phyloP scores from a whole-genome alignment of 2,329 filamentous ascomycete species.

The Dryadomyces quercivorus region DNA sequence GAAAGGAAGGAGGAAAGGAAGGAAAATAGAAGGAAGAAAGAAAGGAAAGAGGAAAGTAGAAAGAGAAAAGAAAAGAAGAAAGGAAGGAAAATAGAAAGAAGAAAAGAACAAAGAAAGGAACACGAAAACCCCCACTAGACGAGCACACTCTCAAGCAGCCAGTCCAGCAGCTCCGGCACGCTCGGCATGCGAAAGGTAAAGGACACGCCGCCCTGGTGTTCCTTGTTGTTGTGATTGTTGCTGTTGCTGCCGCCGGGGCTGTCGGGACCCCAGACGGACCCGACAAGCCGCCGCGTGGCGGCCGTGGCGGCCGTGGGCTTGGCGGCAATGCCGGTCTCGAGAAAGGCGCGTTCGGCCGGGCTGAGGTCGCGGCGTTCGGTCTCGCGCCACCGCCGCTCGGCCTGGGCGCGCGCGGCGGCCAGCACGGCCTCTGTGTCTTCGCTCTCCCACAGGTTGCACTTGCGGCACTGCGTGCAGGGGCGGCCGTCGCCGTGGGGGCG shows the following conservation, averaged over 20 bases:
- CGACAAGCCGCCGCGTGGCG: background rate
- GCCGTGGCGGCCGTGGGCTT: background rate
- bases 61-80: background rate
- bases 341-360: slow-evolving; percentile 40
- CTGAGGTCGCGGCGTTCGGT: slow-evolving; percentile 48
- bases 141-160: slow-evolving; percentile 31
- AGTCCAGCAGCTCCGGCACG: slow-evolving; percentile 31
- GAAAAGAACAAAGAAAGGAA: background rate
- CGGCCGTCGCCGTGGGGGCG: slow-evolving; percentile 62
- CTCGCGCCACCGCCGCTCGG: slow-evolving; percentile 58
- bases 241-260: background rate
- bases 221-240: slow-evolving; percentile 3
- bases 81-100: background rate
- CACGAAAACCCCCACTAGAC: slow-evolving; percentile 16
- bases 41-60: background rate
- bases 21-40: background rate
- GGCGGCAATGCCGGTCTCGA: slow-evolving; percentile 38
- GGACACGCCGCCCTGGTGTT: slow-evolving; percentile 6
- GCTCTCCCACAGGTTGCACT: slow-evolving; percentile 67
- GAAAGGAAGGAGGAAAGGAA: background rate
- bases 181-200: slow-evolving; percentile 21
- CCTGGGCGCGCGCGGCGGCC: slow-evolving; percentile 55
- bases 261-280: slow-evolving; percentile 3
- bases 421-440: slow-evolving; percentile 61
- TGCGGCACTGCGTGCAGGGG: slow-evolving; percentile 65